Evolutionary conservation across 2,329 filamentous ascomycete genomes (phyloP), one percentile per base, ranked within the genome.

Genomic region (Cladophialophora bantiana): DNA sequence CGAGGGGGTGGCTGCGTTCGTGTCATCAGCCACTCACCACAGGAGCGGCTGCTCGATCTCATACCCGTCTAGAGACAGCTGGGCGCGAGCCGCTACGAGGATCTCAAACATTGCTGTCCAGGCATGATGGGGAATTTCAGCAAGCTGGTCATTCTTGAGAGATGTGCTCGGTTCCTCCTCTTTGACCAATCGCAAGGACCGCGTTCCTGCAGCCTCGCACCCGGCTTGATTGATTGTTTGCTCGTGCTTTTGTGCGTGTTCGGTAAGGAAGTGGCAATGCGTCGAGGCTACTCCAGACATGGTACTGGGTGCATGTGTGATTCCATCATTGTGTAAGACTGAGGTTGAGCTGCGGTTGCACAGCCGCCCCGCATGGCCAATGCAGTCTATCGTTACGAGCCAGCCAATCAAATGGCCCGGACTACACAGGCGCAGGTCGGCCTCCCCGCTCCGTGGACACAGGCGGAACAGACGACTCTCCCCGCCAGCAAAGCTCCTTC

Each of bases 351-450:
- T n/a, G 13, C n/a, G 53, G 45, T 40, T 40, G 45, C 45, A 61
- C 58, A 61, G 58, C 59, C 53, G 13, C 7, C n/a, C 34, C 15
- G 53, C 53, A 55, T 4, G 31, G 53, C 31, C 34, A 13, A 36
- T 7, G 31, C 32, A 34, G 42, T 20, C 42, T 4, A 50, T 3
- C 26, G 45, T 12, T 61, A 61, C 59, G 59, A 61, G n/a, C 59
- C 59, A 61, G 18, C 59, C 32, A 54, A 61, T 61, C 59, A 15
- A 12, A 10, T 9, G 34, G 26, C 13, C 15, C 4, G 2, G 12
- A 18, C 12, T 7, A 10, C 15, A 6, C 10, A 53, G 36, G 58
- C 12, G 7, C 32, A n/a, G 4, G 32, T 36, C 32, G 53, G 53
- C 53, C 53, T 55, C 53, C 35, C 34, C 34, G 59, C 42, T 2